A percentile compares a stretch with the other conserved stretches of the same genome.
Conservation (phyloP, 192 early-diverging fungal species). For the Rhizoclosmatium sp. region DNA sequence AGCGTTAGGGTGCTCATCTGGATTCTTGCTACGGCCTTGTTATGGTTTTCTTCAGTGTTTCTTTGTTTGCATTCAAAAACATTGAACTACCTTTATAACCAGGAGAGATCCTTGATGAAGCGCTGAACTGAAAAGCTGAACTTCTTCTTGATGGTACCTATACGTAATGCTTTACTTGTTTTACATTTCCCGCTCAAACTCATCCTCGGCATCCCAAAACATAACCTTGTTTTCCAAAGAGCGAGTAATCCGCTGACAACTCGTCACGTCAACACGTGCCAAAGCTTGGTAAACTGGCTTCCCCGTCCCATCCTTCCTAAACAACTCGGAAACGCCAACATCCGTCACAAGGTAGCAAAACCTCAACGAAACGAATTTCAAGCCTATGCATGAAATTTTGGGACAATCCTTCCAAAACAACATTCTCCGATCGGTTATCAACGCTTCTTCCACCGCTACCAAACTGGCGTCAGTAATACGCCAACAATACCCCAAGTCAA, state of each 20-base stretch:
- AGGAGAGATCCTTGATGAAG: too few relatives aligned
- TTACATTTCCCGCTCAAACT: background rate
- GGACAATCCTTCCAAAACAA: background rate
- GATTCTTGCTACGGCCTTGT: too few relatives aligned
- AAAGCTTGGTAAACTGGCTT: background rate
- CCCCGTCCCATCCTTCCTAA: background rate
- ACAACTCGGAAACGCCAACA: background rate
- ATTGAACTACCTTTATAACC: too few relatives aligned
- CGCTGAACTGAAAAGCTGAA: too few relatives aligned
- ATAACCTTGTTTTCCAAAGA: background rate
- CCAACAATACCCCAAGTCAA: constrained; percentile 41
- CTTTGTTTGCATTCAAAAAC: too few relatives aligned
- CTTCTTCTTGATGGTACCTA: too few relatives aligned
- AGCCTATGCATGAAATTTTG: background rate
- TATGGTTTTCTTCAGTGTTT: too few relatives aligned
- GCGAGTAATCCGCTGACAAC: constrained; percentile 14
- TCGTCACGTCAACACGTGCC: constrained; percentile 29
- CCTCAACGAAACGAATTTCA: constrained; percentile 4
- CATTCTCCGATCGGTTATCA: background rate
- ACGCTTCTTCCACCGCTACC: background rate
- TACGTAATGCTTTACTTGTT: too few relatives aligned
- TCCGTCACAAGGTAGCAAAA: constrained; percentile 36
- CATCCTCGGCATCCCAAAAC: constrained; percentile 1
- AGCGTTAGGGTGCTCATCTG: background rate
- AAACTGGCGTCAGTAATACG: constrained; percentile 29